Conservation (phyloP, 1,284 basidiomycete species). For the Pascua guehoae region DNA sequence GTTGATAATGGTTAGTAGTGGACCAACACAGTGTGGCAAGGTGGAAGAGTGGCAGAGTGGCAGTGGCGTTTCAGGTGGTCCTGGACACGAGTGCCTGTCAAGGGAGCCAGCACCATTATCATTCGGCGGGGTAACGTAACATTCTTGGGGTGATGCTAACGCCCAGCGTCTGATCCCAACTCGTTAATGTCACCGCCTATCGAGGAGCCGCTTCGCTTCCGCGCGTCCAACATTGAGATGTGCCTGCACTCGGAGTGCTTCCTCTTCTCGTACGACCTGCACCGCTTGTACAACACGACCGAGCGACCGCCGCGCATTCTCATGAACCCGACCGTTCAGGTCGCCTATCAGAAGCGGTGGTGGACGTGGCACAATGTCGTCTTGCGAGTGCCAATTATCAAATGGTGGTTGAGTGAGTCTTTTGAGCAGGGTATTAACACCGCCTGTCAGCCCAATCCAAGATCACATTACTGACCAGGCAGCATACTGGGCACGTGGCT, state of each 20-base stretch:
- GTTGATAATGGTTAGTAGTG: conserved; percentile 39
- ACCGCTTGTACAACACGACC: conserved; percentile 52
- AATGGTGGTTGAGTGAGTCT: conserved; percentile 52
- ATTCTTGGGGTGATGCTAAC: too few species aligned
- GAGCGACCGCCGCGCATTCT: conserved; percentile 47
- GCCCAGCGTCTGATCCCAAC: conserved; percentile 35
- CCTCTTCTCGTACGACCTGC: conserved; percentile 57
- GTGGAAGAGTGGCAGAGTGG: conserved; percentile 17
- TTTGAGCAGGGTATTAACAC: background rate
- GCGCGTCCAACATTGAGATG: conserved; percentile 49
- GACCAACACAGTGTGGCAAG: background rate
- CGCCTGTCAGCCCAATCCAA: background rate
- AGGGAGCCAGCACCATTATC: too few species aligned
- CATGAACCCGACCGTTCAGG: conserved; percentile 54
- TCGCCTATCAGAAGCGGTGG: conserved; percentile 49
- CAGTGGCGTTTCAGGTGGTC: too few species aligned
- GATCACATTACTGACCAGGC: background rate
- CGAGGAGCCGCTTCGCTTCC: conserved; percentile 53
- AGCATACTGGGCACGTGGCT: conserved; percentile 29
- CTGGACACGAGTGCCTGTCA: too few species aligned
- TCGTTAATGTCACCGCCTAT: conserved; percentile 40
- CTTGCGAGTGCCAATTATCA: conserved; percentile 51
- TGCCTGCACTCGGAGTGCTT: conserved; percentile 60
- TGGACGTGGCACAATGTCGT: conserved; percentile 55
- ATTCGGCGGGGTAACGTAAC: too few species aligned